These are phyloP conservation scores for Epichloe aotearoae DNA, from an alignment of 2,329 filamentous ascomycete species.

Conservation along the genomic window DNA sequence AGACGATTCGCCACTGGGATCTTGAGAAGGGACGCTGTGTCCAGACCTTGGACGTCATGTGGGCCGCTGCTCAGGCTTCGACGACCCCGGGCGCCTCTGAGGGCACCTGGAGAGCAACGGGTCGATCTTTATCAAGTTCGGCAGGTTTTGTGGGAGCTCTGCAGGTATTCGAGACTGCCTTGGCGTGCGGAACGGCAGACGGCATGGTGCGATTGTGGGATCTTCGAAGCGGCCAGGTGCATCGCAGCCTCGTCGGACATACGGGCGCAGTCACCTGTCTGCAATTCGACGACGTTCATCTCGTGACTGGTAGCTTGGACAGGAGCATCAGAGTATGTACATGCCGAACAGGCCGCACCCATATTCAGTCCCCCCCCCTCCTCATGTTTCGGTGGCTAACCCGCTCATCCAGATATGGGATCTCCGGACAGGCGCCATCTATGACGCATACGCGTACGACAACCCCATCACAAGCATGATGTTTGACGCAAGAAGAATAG, in stretches of 20 bases:
- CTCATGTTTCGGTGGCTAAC: constrained; percentile 10
- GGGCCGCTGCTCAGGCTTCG: constrained; percentile 86
- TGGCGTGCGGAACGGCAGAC: constrained; percentile 93
- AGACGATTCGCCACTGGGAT: constrained; percentile 96
- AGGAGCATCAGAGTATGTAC: constrained; percentile 79
- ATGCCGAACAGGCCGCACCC: no score
- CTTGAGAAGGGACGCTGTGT: constrained; percentile 93
- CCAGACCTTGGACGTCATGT: constrained; percentile 93
- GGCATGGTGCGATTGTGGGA: constrained; percentile 97
- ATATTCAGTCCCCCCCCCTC: background rate
- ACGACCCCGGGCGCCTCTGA: constrained; percentile 51
- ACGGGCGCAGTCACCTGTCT: constrained; percentile 88
- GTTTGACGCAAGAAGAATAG: constrained; percentile 85
- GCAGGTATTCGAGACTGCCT: constrained; percentile 89
- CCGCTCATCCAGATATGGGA: constrained; percentile 75
- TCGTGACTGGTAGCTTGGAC: constrained; percentile 87
- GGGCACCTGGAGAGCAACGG: constrained; percentile 59
- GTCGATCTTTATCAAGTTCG: constrained; percentile 45
- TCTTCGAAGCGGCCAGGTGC: constrained; percentile 90
- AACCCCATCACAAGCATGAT: constrained; percentile 89
- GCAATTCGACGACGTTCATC: constrained; percentile 90
- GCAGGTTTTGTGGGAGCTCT: constrained; percentile 91
- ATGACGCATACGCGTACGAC: constrained; percentile 93
- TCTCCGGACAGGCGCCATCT: constrained; percentile 86
- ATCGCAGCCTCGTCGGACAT: constrained; percentile 87